Evolutionary conservation across 352 stramenopile genomes (phyloP), one percentile per base, ranked within the genome.

Genomic region (Blastocystis sp.): DNA sequence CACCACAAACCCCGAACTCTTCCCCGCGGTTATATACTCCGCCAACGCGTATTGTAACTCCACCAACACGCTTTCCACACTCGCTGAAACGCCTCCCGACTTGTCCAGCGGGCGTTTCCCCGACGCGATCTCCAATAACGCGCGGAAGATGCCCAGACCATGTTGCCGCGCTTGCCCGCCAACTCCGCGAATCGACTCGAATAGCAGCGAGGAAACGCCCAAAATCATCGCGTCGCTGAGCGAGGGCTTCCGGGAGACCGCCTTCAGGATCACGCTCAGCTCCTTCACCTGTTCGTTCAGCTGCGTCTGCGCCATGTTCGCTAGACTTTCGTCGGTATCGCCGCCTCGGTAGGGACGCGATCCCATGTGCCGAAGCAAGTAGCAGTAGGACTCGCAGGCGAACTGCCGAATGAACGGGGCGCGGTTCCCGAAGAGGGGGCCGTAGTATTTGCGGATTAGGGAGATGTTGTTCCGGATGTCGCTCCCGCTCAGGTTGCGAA

Each of bases 381-480:
- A 90, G 4, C 91, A 92, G 24, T 94, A 89, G 36, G 92, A 94
- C 87, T 95, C 91, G 0, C 92, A 92, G 0, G 92, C 92, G 84
- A 96, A 96, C 0, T 93, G 90, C n/a, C 92, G 91, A 53, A 96
- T 91, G 46, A 94, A 96, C 29, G 91, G 90, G 49, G 92, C 90
- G 0, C 90, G 87, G 84, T 96, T 91, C 4, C 91, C 92, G 6
- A 96, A 90, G 44, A 96, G 84, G 34, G 91, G 90, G 87, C 94
- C 94, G 88, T 94, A 96, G 88, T 90, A 94, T 76, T 93, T 91
- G 88, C 94, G 92, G 32, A 96, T 90, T n/a, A 91, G 89, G 32
- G 93, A 91, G 90, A 96, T 94, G 81, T 96, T 91, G 51, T 92
- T 90, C 7, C 94, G 87, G 40, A 96, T 88, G 61, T 94, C 90